Conservation (phyloP, 306 rosid species). For the Leucaena leucocephala region DNA sequence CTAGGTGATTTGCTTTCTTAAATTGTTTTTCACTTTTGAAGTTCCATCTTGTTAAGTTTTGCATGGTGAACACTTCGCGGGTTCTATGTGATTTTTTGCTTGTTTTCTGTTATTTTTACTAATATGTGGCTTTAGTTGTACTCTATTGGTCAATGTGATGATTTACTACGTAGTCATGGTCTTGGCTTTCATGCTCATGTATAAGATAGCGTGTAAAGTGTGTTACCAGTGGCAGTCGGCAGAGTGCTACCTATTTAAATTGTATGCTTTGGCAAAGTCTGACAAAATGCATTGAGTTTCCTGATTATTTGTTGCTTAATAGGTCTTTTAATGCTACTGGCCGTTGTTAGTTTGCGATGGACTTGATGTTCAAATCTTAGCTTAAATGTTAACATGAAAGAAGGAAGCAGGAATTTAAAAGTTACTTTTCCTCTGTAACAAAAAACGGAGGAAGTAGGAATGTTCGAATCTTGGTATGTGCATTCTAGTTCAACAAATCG, state of each 20-base stretch:
- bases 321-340: not conserved
- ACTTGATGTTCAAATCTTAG: not conserved
- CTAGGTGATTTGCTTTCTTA: conserved; percentile 50
- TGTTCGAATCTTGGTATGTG: not conserved
- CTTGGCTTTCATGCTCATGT: not conserved
- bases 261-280: not conserved
- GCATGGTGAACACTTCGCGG: not conserved
- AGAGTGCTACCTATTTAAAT: not conserved
- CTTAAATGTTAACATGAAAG: not conserved
- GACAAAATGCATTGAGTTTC: not conserved
- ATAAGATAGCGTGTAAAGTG: not conserved
- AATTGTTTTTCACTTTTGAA: not conserved
- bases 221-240: not conserved
- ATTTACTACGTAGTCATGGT: not conserved
- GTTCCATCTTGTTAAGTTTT: not conserved
- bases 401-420: not conserved
- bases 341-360: no score
- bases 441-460: not conserved
- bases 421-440: not conserved
- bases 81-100: not conserved
- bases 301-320: not conserved
- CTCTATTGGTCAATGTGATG: not conserved
- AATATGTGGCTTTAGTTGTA: not conserved
- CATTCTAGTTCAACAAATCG: no score
- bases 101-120: not conserved